A percentile compares a stretch with the other conserved stretches of the same genome.
These are phyloP conservation scores for Leptoxyphium fumago DNA, from an alignment of 2,329 filamentous ascomycete species.

Conservation along the genomic window DNA sequence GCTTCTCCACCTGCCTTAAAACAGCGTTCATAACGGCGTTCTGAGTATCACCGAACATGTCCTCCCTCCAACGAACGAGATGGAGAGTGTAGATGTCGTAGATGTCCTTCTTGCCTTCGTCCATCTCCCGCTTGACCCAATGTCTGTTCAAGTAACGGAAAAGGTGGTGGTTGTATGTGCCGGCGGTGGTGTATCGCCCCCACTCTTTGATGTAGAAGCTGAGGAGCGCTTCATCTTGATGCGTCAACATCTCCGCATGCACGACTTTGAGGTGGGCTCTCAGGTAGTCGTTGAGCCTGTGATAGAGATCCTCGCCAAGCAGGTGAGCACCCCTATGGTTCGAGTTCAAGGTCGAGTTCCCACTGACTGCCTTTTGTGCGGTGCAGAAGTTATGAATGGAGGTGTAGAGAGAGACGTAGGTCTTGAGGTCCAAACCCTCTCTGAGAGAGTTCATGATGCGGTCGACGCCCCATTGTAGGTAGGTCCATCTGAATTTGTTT, in stretches of 20 bases:
- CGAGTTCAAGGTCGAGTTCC: constrained; percentile 32
- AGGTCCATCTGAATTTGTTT: constrained; percentile 56
- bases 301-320: constrained; percentile 89
- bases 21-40: constrained; percentile 90
- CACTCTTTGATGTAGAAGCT: constrained; percentile 94
- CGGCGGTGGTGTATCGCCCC: constrained; percentile 86
- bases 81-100: constrained; percentile 98
- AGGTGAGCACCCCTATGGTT: constrained; percentile 75
- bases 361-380: constrained; percentile 75
- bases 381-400: constrained; percentile 99
- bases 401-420: constrained; percentile 96
- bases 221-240: constrained; percentile 80
- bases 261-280: constrained; percentile 60
- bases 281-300: constrained; percentile 77
- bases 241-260: constrained; percentile 56
- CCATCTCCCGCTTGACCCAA: constrained; percentile 98
- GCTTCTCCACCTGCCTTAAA: constrained; percentile 87
- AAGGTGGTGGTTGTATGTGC: constrained; percentile 93
- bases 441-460: constrained; percentile 89
- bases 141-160: constrained; percentile 94
- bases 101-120: constrained; percentile 95
- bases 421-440: constrained; percentile 85
- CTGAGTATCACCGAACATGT: constrained; percentile 74
- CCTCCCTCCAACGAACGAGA: constrained; percentile 84
- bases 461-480: constrained; percentile 74